Evolutionary conservation across 2,329 filamentous ascomycete species (phyloP), one percentile per base, ranked within the genome.

Genomic region (Colletotrichum musae): DNA sequence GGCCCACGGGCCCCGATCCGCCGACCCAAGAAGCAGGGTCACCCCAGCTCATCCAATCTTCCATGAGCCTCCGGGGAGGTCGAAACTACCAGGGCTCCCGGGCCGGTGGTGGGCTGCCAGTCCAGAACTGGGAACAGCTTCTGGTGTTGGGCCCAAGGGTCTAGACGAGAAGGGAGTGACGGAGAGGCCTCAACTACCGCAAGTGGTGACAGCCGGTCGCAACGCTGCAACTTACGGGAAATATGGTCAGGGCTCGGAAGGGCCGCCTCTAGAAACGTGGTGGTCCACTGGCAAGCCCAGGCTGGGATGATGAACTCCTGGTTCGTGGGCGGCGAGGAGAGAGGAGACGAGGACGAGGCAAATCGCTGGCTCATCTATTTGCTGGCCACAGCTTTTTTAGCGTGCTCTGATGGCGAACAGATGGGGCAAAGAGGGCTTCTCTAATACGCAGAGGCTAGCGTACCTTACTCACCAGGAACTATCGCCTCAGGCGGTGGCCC

Each of bases 21-120:
- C 57, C 21, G 59, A 53, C 56, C 70, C 63, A 59, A 43, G 13
- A 13, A 43, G 52, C 58, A 68, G 63, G 70, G 70, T 60, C 53
- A 51, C 68, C 70, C 70, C 45, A 41, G 70, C 56, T 57, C 62
- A 39, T 59, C 62, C 59, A 71, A 68, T 71, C 63, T 71, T 70
- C 67, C 51, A 70, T 18, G 59, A 56, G 56, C 48, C 43, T 64
- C 47, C 56, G 26, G 52, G 26, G 52, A 24, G 26, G 26, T 57
- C 47, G 39, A 57, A 24, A n/a, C 26, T 60, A 64, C 60, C 59
- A 64, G 65, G 59, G 62, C 59, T 62, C 62, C 56, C 45, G 47
- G 62, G 50, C 43, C 39, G 53, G 47, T 51, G 26, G 45, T 41
- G 68, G 47, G 45, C 47, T 53, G 61, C 68, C 64, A 59, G 41